Evolutionary conservation across 108 stramenopile species (phyloP), one percentile per base, ranked within the genome.

Genomic region (Skeletonema grethae): DNA sequence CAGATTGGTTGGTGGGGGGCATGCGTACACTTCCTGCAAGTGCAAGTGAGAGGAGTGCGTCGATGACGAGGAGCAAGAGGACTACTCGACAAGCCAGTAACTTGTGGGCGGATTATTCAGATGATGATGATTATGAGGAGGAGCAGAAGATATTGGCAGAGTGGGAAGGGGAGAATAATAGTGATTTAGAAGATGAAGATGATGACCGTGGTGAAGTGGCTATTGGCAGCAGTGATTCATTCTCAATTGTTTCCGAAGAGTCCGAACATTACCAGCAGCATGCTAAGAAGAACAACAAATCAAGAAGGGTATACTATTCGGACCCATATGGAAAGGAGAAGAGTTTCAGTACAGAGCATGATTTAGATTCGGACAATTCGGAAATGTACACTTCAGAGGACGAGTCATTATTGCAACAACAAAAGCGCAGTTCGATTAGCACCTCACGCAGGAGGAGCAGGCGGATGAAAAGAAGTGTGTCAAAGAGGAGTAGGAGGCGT

Each of bases 41-140:
- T 5, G 35, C 31, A 31, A 36, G 60, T 32, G 30, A n/a, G 34
- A 16, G 60, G 60, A 32, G 31, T 16, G 22, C 16, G 60, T 35
- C 60, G 9, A 32, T 20, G 35, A 35, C 13, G 32, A 34, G 20
- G 29, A 34, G n/a, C 4, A 20, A 32, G 60, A 61, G 60, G 34
- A 18, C 38, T 20, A 35, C 38, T 36, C 29, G 32, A 28, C 29
- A 31, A 43, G 6, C 50, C 22, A 20, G 50, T 1, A 53, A 22
- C 22, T 53, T 53, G 50, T 53, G 50, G 50, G 16, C 50, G 20
- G 50, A 53, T 53, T 20, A 53, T 53, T 20, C 18, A 9, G 50
- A 53, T 53, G 60, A 61, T 18, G 60, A 61, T 16, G 60, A 61
- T 24, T 32, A 32, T 20, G 60, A 61, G 60, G 34, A 32, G 32